Conservation (phyloP, 768 basidiomycete species). For the Lactifluus pinguis region DNA sequence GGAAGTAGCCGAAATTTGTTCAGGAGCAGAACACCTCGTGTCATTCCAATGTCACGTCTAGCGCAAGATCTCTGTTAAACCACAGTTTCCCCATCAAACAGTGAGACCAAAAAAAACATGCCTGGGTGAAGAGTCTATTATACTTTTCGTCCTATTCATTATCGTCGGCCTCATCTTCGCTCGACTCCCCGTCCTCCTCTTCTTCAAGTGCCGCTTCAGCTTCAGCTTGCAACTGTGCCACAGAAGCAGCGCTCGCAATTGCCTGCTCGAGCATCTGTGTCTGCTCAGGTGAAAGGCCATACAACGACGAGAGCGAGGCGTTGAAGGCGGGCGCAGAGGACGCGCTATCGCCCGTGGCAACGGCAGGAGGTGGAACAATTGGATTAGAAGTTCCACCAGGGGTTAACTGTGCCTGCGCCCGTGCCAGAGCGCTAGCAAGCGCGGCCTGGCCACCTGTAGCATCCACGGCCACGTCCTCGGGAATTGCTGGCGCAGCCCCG, state of each 20-base stretch:
- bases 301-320: constrained; percentile 39
- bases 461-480: constrained; percentile 24
- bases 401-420: constrained; percentile 46
- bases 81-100: neutral
- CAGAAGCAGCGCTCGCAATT: constrained; percentile 63
- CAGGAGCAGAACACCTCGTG: too few relatives aligned
- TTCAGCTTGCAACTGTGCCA: constrained; percentile 70
- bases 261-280: constrained; percentile 60
- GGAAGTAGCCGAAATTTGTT: neutral
- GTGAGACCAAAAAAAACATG: neutral
- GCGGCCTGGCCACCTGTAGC: constrained; percentile 54
- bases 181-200: constrained; percentile 45
- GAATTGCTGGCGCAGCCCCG: neutral
- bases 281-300: constrained; percentile 68
- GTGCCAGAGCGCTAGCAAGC: constrained; percentile 61
- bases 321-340: constrained; percentile 1
- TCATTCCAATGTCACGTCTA: too few relatives aligned
- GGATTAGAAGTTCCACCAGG: constrained; percentile 15
- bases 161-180: constrained; percentile 29
- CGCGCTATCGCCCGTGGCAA: constrained; percentile 3
- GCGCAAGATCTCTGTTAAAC: too few relatives aligned
- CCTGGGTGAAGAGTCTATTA: neutral
- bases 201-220: constrained; percentile 71
- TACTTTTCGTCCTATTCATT: neutral
- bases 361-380: neutral